These are phyloP conservation scores for Citrullus colocynthis DNA, from an alignment of 306 rosid species.

Conservation along the genomic window DNA sequence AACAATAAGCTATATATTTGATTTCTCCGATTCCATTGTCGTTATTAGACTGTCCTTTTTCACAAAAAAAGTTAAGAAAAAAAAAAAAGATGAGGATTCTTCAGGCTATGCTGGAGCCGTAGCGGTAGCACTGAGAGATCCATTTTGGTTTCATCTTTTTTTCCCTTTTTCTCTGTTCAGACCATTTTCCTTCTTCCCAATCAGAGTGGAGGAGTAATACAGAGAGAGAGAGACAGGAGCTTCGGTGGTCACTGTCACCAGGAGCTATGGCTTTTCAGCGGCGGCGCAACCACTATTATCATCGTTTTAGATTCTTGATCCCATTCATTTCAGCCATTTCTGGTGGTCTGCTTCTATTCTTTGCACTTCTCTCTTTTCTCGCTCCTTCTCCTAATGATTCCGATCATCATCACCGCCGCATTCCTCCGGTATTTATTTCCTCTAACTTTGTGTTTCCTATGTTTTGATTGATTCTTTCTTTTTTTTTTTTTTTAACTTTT, in stretches of 20 bases:
- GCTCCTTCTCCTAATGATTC: constrained; percentile 66
- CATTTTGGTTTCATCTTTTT: neutral
- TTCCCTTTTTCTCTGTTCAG: neutral
- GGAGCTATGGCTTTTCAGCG: constrained; percentile 52
- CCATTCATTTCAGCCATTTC: constrained; percentile 57
- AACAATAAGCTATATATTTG: neutral
- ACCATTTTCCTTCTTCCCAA: neutral
- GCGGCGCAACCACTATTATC: constrained; percentile 68
- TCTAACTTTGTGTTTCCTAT: neutral
- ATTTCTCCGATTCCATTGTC: constrained; percentile 10
- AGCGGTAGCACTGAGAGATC: constrained; percentile 10
- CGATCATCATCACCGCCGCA: constrained; percentile 21
- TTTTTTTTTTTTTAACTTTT: neutral
- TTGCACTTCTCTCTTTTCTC: constrained; percentile 63
- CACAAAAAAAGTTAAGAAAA: neutral
- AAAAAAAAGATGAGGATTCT: neutral
- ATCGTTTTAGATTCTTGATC: constrained; percentile 42
- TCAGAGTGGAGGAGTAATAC: neutral
- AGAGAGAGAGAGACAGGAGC: neutral
- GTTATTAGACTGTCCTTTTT: constrained; percentile 1
- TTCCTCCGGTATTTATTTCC: constrained; percentile 33
- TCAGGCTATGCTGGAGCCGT: constrained; percentile 20
- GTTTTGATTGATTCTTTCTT: neutral
- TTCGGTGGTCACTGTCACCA: neutral
- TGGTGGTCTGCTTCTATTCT: constrained; percentile 52